phyloP scores from a whole-genome alignment of 2,329 filamentous ascomycete species.

The Acrocalymma vagum region DNA sequence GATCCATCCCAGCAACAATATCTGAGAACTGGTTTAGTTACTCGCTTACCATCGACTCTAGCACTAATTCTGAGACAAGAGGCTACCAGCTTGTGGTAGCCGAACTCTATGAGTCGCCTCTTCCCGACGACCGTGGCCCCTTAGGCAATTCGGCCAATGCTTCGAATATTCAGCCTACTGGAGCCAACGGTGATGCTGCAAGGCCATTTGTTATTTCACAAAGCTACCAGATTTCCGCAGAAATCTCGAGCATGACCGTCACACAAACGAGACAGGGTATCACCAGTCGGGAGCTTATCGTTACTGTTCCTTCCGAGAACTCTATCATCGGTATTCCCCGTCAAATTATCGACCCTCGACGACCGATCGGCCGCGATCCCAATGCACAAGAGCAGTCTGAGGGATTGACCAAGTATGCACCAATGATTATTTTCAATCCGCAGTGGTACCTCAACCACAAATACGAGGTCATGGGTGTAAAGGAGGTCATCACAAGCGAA shows the following conservation, averaged over 20 bases:
- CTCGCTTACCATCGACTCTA: slow-evolving; percentile 69
- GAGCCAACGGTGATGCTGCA: slow-evolving; percentile 62
- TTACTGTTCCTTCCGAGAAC: slow-evolving; percentile 75
- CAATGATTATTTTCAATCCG: slow-evolving; percentile 83
- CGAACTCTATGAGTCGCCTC: slow-evolving; percentile 88
- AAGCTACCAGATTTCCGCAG: slow-evolving; percentile 79
- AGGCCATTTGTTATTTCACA: slow-evolving; percentile 82
- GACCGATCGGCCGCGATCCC: slow-evolving; percentile 85
- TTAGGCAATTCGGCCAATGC: slow-evolving; percentile 75
- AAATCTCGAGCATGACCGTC: slow-evolving; percentile 81
- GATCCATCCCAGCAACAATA: slow-evolving; percentile 78
- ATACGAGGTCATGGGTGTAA: slow-evolving; percentile 80
- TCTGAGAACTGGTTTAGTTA: slow-evolving; percentile 97
- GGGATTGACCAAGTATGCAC: slow-evolving; percentile 78
- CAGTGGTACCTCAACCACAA: slow-evolving; percentile 82
- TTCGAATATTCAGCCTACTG: slow-evolving; percentile 76
- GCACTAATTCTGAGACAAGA: slow-evolving; percentile 66
- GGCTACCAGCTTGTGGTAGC: slow-evolving; percentile 87
- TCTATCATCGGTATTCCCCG: slow-evolving; percentile 83
- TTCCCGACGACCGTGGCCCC: slow-evolving; percentile 84
- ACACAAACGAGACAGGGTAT: slow-evolving; percentile 94
- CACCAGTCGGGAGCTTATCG: slow-evolving; percentile 81
- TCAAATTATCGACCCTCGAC: slow-evolving; percentile 80
- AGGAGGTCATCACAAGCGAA: slow-evolving; percentile 76
- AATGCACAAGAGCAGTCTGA: slow-evolving; percentile 83